Base-by-base conservation (phyloP, 2,329 filamentous ascomycete genomes). In the Colletotrichum lindemuthianum region DNA sequence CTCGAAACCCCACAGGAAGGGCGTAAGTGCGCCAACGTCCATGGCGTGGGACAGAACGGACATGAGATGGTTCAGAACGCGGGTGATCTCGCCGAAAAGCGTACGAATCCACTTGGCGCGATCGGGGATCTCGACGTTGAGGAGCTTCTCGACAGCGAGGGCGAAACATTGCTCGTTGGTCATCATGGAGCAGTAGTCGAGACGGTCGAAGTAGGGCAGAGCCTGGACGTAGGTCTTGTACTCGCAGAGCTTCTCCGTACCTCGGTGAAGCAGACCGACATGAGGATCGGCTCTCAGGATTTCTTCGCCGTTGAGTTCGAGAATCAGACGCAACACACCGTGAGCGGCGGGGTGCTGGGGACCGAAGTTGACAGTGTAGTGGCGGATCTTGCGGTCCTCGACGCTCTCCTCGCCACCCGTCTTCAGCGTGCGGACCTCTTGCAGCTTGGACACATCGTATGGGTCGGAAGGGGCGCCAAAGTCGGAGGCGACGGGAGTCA, bases 171-270 rank as follows among this genome's bases (percentile, higher is more conserved):
- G 96, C 86, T 99, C 96, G 81, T 99, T 99, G 74, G 96, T 99
- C 96, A 99, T 99, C 96, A 99, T 99, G 74, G 93, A 97, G 72
- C 97, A 94, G 80, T 99, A 99, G 81, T 99, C 96, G 78, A 99
- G 86, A 72, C 96, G 93, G 82, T 99, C 96, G 78, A 99, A 99
- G 85, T 99, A 99, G 60, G 96, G 96, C 76, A 99, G 85, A 63
- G 96, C 96, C 85, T 99, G 96, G 75, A 98, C 87, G 77, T 99
- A 99, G 72, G 95, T 97, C 87, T 97, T 97, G 88, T 99, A 99
- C 86, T 99, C 96, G 81, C 98, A 98, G 82, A 99, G 88, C 87
- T 99, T 99, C 86, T 99, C 96, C 68, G 96, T 99, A 71, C 96
- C 96, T 73, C 96, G 90, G 81, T 99, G 96, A 74, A 99, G 87